Evolutionary conservation across 441 rosid species (phyloP).

Genomic region (Macaranga tanarius): DNA sequence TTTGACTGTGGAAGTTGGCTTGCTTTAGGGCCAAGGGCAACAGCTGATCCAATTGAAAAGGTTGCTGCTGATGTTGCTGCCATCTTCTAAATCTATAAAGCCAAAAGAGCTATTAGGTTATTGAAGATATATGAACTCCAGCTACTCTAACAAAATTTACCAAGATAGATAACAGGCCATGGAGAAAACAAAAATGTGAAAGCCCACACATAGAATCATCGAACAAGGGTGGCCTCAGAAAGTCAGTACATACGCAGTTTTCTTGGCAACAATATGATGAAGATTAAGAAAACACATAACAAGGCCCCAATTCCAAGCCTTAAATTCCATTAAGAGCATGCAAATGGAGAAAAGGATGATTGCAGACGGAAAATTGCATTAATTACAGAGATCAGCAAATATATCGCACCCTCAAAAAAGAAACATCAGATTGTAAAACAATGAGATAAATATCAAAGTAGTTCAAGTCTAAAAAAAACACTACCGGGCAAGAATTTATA

Average conservation of each 20-base stretch:
- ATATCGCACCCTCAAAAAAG: background rate
- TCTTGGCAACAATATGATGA: no score
- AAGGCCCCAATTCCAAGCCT: no score
- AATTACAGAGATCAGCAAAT: background rate
- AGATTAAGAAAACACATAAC: no score
- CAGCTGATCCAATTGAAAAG: conserved; percentile 54
- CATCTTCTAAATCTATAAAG: conserved; percentile 42
- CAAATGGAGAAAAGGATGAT: no score
- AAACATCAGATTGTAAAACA: background rate
- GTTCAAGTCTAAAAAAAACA: background rate
- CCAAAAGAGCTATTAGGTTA: background rate
- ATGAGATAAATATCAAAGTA: background rate
- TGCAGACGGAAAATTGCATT: background rate
- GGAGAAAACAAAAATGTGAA: background rate
- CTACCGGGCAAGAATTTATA: background rate
- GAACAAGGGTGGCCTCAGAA: no score
- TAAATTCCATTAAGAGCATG: no score
- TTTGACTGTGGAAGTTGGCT: conserved; percentile 42
- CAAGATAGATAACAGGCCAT: background rate
- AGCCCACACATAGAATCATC: background rate
- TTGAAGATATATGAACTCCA: background rate
- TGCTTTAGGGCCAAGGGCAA: conserved; percentile 48
- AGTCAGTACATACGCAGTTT: no score
- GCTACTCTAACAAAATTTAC: background rate
- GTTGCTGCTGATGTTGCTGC: conserved; percentile 71